Base-by-base conservation (phyloP, 1,284 basidiomycete genomes). In the Cryptococcus sp. region DNA sequence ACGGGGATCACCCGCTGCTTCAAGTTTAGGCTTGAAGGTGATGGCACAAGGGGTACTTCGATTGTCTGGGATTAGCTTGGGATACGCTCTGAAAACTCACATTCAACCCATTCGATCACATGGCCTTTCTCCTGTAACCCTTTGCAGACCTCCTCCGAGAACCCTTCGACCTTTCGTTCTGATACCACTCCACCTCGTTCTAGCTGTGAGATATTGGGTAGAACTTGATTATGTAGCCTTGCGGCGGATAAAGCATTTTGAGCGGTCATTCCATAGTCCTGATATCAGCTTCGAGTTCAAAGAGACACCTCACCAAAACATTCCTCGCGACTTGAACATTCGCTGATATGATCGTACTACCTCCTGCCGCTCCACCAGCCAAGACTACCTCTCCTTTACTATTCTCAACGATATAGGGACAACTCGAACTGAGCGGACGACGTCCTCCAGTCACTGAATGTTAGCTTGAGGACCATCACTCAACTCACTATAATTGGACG, bases 221-320 rank as follows among this genome's bases (percentile, higher is more conserved):
- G 59, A 36, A 76, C 64, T 58, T 74, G 73, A 54, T 74, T 67
- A 59, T 76, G 74, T 38, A 74, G 38, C 13, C 73, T 53, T 30
- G 59, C 60, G 14, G 58, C 52, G 3, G 58, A 48, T 5, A 74
- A 57, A 0, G 72, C 67, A 49, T 71, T 63, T 8, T 52, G 10
- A 14, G 36, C 58, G 2, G 58, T 47, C 54, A 69, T 58, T 32
- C 57, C 62, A 46, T 68, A 69, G 35, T 68, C 68, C 56, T 57
- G 38, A 8, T 13, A 14, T 8, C 13, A 23, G 10, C 11, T 11
- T 41, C n/a, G 10, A 41, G 38, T 41, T 41, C 38, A 10, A 41
- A 10, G 38, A 10, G 38, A 41, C 38, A 41, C 38, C 56, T 31
- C 35, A 57, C 56, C 30, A 75, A 45, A 36, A 70, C 56, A 56